These are phyloP conservation scores for Cyphellophora attinorum DNA, from an alignment of 2,329 filamentous ascomycete genomes.

Conservation along the genomic window DNA sequence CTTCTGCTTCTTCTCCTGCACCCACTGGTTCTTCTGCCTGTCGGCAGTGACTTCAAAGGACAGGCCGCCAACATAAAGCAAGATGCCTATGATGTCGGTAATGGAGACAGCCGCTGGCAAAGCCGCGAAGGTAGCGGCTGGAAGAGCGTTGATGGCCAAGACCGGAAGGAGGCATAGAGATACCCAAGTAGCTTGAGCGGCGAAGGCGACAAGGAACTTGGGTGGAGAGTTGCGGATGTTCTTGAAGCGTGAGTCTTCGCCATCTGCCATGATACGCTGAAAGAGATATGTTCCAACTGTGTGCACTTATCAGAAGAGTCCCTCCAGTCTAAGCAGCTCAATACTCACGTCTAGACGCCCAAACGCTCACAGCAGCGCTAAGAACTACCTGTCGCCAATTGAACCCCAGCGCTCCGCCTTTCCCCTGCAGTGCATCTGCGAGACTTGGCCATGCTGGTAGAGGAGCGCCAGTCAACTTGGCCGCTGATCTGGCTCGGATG, in stretches of 20 bases:
- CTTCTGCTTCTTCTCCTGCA: constrained; percentile 52
- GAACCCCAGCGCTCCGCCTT: constrained; percentile 32
- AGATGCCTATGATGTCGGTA: constrained; percentile 49
- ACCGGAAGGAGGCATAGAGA: constrained; percentile 58
- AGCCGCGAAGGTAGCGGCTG: constrained; percentile 41
- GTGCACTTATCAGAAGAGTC: background rate
- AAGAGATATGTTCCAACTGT: constrained; percentile 58
- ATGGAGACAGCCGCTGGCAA: constrained; percentile 36
- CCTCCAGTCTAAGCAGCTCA: background rate
- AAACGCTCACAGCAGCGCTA: constrained; percentile 48
- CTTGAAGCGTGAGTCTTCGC: constrained; percentile 52
- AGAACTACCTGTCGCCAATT: constrained; percentile 55
- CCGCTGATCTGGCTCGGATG: constrained; percentile 44
- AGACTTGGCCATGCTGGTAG: constrained; percentile 39
- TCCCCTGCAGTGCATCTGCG: constrained; percentile 33
- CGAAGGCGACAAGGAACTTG: constrained; percentile 46
- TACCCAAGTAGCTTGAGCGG: constrained; percentile 59
- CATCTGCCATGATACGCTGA: constrained; percentile 48
- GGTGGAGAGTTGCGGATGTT: constrained; percentile 41
- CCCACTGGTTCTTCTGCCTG: constrained; percentile 54
- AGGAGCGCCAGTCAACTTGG: constrained; percentile 28
- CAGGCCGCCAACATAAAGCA: constrained; percentile 51
- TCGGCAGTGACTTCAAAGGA: constrained; percentile 54
- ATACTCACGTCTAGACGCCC: constrained; percentile 50
- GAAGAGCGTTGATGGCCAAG: constrained; percentile 53